Percentiles rank a stretch among this genome's conserved stretches.
These are phyloP conservation scores for Fusarium stilboides DNA, from an alignment of 2,329 filamentous ascomycete genomes.

Conservation along the genomic window DNA sequence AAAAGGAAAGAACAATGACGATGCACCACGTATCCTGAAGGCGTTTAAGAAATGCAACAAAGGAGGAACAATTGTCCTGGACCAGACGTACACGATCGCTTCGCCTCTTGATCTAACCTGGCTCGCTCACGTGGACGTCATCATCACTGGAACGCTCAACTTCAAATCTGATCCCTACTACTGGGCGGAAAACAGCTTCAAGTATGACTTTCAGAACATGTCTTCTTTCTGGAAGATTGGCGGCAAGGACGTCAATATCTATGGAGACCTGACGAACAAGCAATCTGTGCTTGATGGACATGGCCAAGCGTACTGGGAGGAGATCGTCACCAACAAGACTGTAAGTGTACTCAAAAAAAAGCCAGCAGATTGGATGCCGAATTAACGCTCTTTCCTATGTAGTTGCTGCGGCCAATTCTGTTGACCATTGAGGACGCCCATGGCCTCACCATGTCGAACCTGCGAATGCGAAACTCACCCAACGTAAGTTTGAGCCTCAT, in stretches of 20 bases:
- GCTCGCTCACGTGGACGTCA: conserved; percentile 74
- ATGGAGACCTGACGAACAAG: conserved; percentile 75
- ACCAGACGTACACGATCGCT: conserved; percentile 72
- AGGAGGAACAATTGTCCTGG: conserved; percentile 74
- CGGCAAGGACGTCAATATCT: conserved; percentile 70
- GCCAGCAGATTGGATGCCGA: conserved; percentile 53
- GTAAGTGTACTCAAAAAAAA: conserved; percentile 68
- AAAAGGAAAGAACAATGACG: conserved; percentile 24
- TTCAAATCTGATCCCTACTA: conserved; percentile 79
- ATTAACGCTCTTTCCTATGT: conserved; percentile 48
- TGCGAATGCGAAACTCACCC: conserved; percentile 73
- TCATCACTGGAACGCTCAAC: conserved; percentile 68
- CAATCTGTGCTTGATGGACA: conserved; percentile 73
- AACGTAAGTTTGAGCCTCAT: conserved; percentile 31
- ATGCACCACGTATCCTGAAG: conserved; percentile 40
- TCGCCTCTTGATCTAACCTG: conserved; percentile 77
- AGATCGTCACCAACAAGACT: conserved; percentile 35
- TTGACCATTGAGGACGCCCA: conserved; percentile 53
- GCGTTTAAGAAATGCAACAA: conserved; percentile 67
- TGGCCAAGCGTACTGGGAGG: conserved; percentile 47
- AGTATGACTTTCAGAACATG: conserved; percentile 77
- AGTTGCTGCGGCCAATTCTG: conserved; percentile 47
- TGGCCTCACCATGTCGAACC: conserved; percentile 70
- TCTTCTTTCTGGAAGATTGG: conserved; percentile 56
- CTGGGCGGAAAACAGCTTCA: conserved; percentile 76